phyloP scores from a whole-genome alignment of 1,284 basidiomycete species.

The Testicularia cyperi region DNA sequence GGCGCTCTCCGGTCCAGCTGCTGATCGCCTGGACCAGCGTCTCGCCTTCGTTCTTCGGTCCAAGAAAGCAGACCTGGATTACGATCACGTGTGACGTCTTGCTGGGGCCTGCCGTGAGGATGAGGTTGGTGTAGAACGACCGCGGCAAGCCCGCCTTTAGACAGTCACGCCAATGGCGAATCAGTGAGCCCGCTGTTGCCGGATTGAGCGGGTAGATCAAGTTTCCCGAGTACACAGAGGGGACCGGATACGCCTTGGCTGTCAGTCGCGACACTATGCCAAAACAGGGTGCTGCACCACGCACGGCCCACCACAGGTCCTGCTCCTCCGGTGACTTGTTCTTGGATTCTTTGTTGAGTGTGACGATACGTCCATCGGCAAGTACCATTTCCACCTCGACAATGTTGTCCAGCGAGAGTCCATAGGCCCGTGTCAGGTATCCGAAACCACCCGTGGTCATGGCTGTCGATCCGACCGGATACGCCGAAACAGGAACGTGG shows the following conservation, averaged over 20 bases:
- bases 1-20: slow-evolving; percentile 74
- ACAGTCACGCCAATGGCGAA: slow-evolving; percentile 88
- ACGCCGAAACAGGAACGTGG: slow-evolving; percentile 59
- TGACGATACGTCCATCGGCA: slow-evolving; percentile 49
- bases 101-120: slow-evolving; percentile 76
- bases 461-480: slow-evolving; percentile 71
- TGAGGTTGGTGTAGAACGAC: slow-evolving; percentile 81
- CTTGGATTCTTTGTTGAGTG: slow-evolving; percentile 43
- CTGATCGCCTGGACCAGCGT: slow-evolving; percentile 78
- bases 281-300: slow-evolving; percentile 79
- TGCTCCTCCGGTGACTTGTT: slow-evolving; percentile 48
- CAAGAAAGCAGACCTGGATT: slow-evolving; percentile 84
- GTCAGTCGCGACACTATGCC: slow-evolving; percentile 85
- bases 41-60: slow-evolving; percentile 70
- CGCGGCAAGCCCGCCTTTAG: slow-evolving; percentile 73
- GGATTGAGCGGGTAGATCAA: slow-evolving; percentile 83
- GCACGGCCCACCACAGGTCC: slow-evolving; percentile 80
- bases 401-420: slow-evolving; percentile 63
- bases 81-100: slow-evolving; percentile 67
- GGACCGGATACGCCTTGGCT: slow-evolving; percentile 79
- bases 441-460: slow-evolving; percentile 88
- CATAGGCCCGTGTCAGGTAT: slow-evolving; percentile 77
- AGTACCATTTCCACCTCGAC: slow-evolving; percentile 55
- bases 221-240: slow-evolving; percentile 84
- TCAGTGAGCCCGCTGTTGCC: slow-evolving; percentile 77